phyloP scores from a whole-genome alignment of 441 rosid species.

The Populus hybrid region DNA sequence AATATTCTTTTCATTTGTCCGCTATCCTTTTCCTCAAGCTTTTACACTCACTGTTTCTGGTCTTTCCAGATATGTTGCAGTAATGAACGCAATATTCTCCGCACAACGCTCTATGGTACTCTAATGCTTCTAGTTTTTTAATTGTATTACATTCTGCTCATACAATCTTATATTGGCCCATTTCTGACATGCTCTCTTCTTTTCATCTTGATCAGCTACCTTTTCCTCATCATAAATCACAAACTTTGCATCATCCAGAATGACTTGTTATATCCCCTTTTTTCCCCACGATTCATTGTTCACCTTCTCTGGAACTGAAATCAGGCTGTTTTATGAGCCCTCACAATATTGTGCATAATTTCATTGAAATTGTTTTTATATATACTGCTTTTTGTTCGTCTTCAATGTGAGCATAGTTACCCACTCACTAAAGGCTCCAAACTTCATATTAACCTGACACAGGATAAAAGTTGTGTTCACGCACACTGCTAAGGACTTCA shows the following conservation, averaged over 20 bases:
- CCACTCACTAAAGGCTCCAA: not conserved
- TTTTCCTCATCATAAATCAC: not conserved
- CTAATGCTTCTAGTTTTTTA: not conserved
- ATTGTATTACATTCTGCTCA: not conserved
- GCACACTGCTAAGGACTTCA: not conserved
- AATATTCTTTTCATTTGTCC: slow-evolving; percentile 12
- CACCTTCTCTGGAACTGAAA: not conserved
- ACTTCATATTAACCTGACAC: not conserved
- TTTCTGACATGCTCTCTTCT: not conserved
- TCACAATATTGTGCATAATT: not conserved
- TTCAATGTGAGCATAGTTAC: not conserved
- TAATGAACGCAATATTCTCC: slow-evolving; percentile 96
- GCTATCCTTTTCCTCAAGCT: slow-evolving; percentile 13
- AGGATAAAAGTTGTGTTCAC: not conserved
- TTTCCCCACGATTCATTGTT: not conserved
- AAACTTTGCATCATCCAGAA: not conserved
- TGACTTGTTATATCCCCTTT: not conserved
- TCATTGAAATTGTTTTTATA: not conserved
- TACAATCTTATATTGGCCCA: not conserved
- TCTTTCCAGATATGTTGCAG: slow-evolving; percentile 81
- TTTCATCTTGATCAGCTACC: not conserved
- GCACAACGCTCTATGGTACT: slow-evolving; percentile 89
- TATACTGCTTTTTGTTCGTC: not conserved
- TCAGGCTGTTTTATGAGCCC: not conserved
- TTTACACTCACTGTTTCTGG: slow-evolving; percentile 22